Conservation (phyloP, 2,329 filamentous ascomycete species). For the Alternaria conjuncta region DNA sequence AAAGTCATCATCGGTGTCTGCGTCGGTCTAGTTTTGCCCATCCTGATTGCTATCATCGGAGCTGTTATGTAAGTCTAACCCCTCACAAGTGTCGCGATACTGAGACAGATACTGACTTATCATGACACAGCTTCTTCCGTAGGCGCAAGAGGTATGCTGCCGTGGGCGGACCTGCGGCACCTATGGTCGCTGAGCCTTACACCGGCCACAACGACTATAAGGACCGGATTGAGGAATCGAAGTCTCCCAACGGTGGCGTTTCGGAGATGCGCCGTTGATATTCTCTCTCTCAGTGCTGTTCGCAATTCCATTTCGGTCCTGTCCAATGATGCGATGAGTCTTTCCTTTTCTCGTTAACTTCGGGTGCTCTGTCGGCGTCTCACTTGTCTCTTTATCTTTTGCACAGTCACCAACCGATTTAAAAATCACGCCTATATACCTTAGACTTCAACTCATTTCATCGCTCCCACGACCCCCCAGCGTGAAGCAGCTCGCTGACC, state of each 20-base stretch:
- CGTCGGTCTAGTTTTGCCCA: conserved; percentile 55
- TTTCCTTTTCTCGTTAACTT: not conserved
- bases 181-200: not conserved
- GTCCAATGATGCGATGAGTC: not conserved
- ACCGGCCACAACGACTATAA: not conserved
- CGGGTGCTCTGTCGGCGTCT: not conserved
- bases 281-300: not conserved
- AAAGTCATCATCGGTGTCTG: conserved; percentile 58
- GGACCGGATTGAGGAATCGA: not conserved
- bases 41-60: conserved; percentile 39
- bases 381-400: not conserved
- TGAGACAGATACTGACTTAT: not conserved
- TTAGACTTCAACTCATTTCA: too few relatives aligned
- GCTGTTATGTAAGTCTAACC: conserved; percentile 12
- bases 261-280: not conserved
- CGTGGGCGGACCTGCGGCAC: not conserved
- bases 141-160: not conserved
- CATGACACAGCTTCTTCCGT: not conserved
- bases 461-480: not conserved
- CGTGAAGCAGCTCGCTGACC: not conserved
- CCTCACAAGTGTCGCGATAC: too few relatives aligned
- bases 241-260: not conserved
- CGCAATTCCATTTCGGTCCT: not conserved
- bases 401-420: not conserved
- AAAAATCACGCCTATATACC: not conserved